Base-by-base conservation (phyloP, 192 early-diverging fungal genomes). In the Entomortierella beljakovae region DNA sequence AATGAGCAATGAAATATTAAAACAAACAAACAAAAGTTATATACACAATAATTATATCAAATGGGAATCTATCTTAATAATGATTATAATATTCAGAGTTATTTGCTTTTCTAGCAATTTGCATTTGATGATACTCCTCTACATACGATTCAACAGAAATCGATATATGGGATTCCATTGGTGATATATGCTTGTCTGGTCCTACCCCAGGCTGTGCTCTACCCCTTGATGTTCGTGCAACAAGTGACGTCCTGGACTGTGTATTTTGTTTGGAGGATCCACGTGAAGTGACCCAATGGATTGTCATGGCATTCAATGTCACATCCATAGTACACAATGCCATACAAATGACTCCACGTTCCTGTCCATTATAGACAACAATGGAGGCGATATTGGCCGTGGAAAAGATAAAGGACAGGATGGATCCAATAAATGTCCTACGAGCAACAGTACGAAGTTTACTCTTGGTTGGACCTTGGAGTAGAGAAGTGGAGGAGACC, bases 261-360 rank as follows among this genome's bases (percentile, higher is more conserved):
- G 13, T 13, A 8, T 13, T 38, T 38, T 38, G 37, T 8, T 8
- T 38, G 6, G 37, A 6, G 37, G 26, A n/a, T 26, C 54, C 61
- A 13, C 66, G 38, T 3, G 61, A 70, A 1, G 80, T 84, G n/a
- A 87, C 85, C 85, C 85, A 87, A 46, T 84, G 83, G 38, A 87
- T 76, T 6, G 80, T 79, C 9, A 64, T 61, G 6, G 81, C 70
- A 49, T 84, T 87, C 29, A 87, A 42, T 0, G 83, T 84, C 23
- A 87, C 83, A 46, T 87, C 85, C 22, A 84, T 31, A 13, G 80
- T 80, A 57, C 85, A 87, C 6, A 68, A 80, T 0, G 73, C 80
- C 10, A 87, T 40, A 53, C 85, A 87, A 28, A 83, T 32, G 31
- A 83, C 32, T 10, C 81, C 85, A n/a, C 81, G 77, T 56, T 87